Base-by-base conservation (phyloP, 2,329 filamentous ascomycete genomes). In the Talaromyces sp. region DNA sequence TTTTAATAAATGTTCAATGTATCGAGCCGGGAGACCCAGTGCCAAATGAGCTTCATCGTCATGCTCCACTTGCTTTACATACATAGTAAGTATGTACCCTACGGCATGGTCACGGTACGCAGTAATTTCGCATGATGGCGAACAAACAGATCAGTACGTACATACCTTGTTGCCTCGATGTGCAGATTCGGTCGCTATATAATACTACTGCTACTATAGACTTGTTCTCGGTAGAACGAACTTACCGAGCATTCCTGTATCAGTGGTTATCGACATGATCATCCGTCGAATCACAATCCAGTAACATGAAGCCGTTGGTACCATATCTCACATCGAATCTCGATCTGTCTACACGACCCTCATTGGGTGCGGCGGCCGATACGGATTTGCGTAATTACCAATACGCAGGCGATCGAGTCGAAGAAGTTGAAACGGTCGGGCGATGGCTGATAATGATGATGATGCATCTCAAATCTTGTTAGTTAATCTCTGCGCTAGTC, bases 391-490 rank as follows among this genome's bases (percentile, higher is more conserved):
- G 33, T 37, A 56, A 35, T 37, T 56, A 35, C 31, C 13, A 35
- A 22, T 52, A 52, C 49, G 49, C n/a, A 11, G 27, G n/a, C 31
- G 50, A 54, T 54, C 50, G 50, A 35, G 45, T 15, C 22, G 22
- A 22, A 22, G 22, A 22, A 22, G 22, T 31, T 17, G 45, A 52
- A 61, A 61, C 59, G 59, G 45, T 61, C 22, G 22, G 2, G 22
- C 22, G 22, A 22, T 22, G 22, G 22, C 22, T 22, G 22, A 22
- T 27, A 2, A 27, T 27, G 27, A 27, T 3, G 27, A 27, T 54
- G 60, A 37, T 56, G 52, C 61, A 56, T 56, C 61, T 47, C 49
- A 35, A 63, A 63, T 63, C 61, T 63, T 50, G 56, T n/a, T 41
- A 57, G 33, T 57, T 27, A 31, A 56, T 56, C 52, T 39, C 3